Base-by-base conservation (phyloP, 1,139 yeast species). In the Arxiozyma slooffiae region DNA sequence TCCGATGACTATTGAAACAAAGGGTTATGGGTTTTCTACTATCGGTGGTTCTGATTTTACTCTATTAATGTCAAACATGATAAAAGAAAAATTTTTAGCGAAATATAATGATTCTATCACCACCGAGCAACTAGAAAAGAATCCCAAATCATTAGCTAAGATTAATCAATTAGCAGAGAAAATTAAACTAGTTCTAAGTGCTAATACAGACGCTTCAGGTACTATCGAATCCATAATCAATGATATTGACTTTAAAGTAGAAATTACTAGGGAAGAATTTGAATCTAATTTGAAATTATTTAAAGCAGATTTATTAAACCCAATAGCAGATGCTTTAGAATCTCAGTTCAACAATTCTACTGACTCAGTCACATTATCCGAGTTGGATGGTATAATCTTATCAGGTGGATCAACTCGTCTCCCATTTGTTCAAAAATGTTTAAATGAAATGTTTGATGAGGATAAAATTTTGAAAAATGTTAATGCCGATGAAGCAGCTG, bases 401-500 rank as follows among this genome's bases (percentile, higher is more conserved):
- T 79, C 87, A 50, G 99, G 99, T 56, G 99, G 98, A 0, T 80
- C 96, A 0, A 81, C 94, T 11, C 81, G 99, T 66, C 86, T 89
- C 30, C 98, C 98, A 18, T 78, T 85, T 61, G 83, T 92, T 49
- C 95, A 88, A 67, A 73, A 76, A 46, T 77, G 75, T 50, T 68
- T 84, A 53, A 61, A 70, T 6, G 67, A 76, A 4, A 72, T 85
- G 45, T 70, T 83, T 42, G 82, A 82, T 2, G 81, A 80, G 34
- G 81, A 78, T 2, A 71, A 74, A 50, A 73, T 94, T 47, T 77
- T 96, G n/a, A 89, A 84, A 66, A 87, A 84, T 51, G 95, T 94
- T 47, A 92, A 92, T 67, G 94, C 98, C 0, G 99, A 92, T 69
- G 99, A 92, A 69, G 82, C 97, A 53, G 89, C 88, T 53, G 96